These are phyloP conservation scores for Candida alai DNA, from an alignment of 805 yeast genomes.

Conservation along the genomic window DNA sequence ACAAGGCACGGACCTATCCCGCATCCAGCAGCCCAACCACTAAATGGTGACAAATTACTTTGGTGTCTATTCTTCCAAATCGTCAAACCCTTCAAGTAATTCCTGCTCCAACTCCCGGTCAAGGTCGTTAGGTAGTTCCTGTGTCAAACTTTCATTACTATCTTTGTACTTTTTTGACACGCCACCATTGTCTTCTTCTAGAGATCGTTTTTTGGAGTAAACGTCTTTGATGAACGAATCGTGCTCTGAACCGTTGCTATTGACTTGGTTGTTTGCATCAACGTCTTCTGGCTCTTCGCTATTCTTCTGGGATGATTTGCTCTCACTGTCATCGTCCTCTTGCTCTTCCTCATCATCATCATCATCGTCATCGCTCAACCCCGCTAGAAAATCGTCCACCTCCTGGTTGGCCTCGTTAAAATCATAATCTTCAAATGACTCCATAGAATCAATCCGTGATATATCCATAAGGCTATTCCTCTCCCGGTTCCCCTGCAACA, in stretches of 20 bases:
- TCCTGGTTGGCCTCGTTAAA: conserved; percentile 41
- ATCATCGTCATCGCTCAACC: conserved; percentile 35
- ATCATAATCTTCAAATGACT: conserved; percentile 33
- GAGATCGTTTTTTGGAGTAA: conserved; percentile 19
- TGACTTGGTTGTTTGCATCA: conserved; percentile 7
- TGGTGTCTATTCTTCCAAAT: conserved; percentile 32
- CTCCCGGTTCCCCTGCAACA: conserved; percentile 11
- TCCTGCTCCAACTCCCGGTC: conserved; percentile 47
- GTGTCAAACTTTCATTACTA: conserved; percentile 6
- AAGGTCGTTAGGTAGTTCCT: conserved; percentile 19
- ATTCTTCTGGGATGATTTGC: conserved; percentile 27
- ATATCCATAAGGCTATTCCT: conserved; percentile 12
- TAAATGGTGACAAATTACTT: neutral
- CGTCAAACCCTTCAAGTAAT: conserved; percentile 50
- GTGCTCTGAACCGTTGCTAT: conserved; percentile 6
- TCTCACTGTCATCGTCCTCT: conserved; percentile 7
- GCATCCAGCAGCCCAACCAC: neutral
- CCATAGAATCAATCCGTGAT: conserved; percentile 31
- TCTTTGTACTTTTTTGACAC: conserved; percentile 8
- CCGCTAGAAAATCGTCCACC: conserved; percentile 48
- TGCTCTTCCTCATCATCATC: conserved; percentile 25
- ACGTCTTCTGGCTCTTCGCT: conserved; percentile 19
- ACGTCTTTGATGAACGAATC: conserved; percentile 26
- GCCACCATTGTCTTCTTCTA: conserved; percentile 12
- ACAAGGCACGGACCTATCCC: no score